These are phyloP conservation scores for Cadophora luteo-olivacea DNA, from an alignment of 2,329 filamentous ascomycete genomes.

Conservation along the genomic window DNA sequence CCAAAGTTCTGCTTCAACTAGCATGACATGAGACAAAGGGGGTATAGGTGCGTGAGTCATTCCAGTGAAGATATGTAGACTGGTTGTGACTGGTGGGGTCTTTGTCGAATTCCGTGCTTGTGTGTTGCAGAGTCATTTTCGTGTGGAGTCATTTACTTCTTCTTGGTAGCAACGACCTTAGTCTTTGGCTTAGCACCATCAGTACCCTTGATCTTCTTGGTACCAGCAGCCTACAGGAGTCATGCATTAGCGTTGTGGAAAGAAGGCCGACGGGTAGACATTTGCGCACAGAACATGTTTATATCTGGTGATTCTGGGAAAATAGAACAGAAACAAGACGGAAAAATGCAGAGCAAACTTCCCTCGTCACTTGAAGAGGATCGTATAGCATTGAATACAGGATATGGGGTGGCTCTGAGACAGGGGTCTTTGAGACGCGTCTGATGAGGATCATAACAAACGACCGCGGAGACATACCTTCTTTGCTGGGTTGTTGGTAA, in stretches of 20 bases:
- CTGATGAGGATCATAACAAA: conserved; percentile 35
- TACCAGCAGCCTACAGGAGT: conserved; percentile 42
- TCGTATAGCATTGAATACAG: conserved; percentile 20
- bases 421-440: conserved; percentile 38
- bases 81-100: conserved; percentile 27
- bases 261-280: not conserved
- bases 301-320: not conserved
- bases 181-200: conserved; percentile 37
- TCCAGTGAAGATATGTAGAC: conserved; percentile 29
- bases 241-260: conserved; percentile 24
- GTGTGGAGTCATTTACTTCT: conserved; percentile 35
- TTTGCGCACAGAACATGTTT: not conserved
- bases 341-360: conserved; percentile 1
- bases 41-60: conserved; percentile 34
- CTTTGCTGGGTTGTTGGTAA: conserved; percentile 47
- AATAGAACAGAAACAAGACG: not conserved
- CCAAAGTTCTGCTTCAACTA: conserved; percentile 23
- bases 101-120: conserved; percentile 26
- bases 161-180: conserved; percentile 35
- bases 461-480: conserved; percentile 41
- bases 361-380: conserved; percentile 22
- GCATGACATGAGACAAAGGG: conserved; percentile 31
- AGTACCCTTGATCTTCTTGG: conserved; percentile 48
- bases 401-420: conserved; percentile 27
- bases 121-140: conserved; percentile 32